A percentile compares a stretch with the other conserved stretches of the same genome.
Conservation (phyloP, 2,329 filamentous ascomycete species). For the Aspergillus tubingensis region DNA sequence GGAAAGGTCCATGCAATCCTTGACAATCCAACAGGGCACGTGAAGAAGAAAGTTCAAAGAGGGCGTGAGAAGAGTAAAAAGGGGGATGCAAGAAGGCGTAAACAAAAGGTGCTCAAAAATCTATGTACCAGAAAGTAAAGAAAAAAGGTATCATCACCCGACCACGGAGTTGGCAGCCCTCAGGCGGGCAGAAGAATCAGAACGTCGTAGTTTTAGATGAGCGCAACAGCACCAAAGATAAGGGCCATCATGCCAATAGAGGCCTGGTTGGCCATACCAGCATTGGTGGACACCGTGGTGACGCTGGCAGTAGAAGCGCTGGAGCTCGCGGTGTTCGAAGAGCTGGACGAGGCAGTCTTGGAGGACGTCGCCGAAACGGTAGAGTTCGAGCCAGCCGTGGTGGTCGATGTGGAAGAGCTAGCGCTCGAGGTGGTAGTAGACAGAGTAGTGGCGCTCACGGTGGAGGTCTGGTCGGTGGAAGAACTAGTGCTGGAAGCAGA, state of each 20-base stretch:
- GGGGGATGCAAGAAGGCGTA: not conserved
- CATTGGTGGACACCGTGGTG: slow-evolving; percentile 34
- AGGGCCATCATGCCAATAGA: slow-evolving; percentile 40
- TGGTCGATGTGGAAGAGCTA: slow-evolving; percentile 19
- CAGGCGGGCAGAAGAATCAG: not conserved
- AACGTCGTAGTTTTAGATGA: slow-evolving; percentile 33
- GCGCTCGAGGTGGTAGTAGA: slow-evolving; percentile 15
- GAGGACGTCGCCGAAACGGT: slow-evolving; percentile 23
- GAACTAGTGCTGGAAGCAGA: slow-evolving; percentile 17
- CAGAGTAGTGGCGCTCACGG: slow-evolving; percentile 25
- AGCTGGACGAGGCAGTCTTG: slow-evolving; percentile 21
- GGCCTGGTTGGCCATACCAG: slow-evolving; percentile 34
- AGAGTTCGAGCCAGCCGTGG: slow-evolving; percentile 18
- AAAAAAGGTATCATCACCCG: slow-evolving; percentile 3
- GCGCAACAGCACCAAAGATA: slow-evolving; percentile 35
- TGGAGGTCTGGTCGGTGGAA: slow-evolving; percentile 19
- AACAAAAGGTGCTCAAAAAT: slow-evolving; percentile 3
- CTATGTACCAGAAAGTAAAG: slow-evolving; percentile 5
- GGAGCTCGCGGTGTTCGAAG: slow-evolving; percentile 25
- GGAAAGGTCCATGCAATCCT: not conserved
- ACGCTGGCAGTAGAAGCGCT: slow-evolving; percentile 28
- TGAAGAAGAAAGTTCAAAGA: not conserved
- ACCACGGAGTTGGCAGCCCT: not conserved
- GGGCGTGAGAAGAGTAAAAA: not conserved
- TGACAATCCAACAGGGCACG: not conserved